Evolutionary conservation across 345 rosid species (phyloP), one percentile per base, ranked within the genome.

Genomic region (Dovyalis caffra): DNA sequence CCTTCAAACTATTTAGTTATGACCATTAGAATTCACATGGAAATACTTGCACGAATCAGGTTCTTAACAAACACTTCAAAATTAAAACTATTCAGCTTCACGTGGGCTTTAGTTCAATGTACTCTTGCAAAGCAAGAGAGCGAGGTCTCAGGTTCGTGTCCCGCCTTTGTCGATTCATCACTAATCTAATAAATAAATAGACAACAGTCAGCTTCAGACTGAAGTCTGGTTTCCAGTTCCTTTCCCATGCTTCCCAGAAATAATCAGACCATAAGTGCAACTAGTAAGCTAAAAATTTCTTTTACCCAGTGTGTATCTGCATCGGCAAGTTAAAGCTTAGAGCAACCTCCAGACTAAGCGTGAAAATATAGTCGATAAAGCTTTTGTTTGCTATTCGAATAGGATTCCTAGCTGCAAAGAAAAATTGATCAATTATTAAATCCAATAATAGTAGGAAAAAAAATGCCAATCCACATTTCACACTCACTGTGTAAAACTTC

Each of bases 241-340:
- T 74, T 70, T 62, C 45, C 34, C 70, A 26, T 26, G 68, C 9
- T 65, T 75, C 32, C 14, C 15, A 65, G 25, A 31, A 58, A 76
- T 58, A 65, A 45, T 34, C 62, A 72, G 25, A 64, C 70, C 58
- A 57, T 51, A 69, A 72, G 1, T 15, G 23, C 14, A n/a, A 76
- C 45, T 74, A 64, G 69, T 66, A 38, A 35, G 47, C 21, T 8
- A 71, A 69, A 71, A 49, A 25, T 78, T 73, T 38, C 29, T 37
- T 66, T 86, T 90, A 95, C 99, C 98, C 99, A 43, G 98, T 90
- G 85, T 95, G 98, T 87, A 95, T 90, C 82, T 95, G 98, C 77
- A 95, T 68, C 37, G 99, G 98, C 87, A 95, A 78, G 89, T 89
- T 88, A 70, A 83, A 83, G 71, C 64, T 61, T 56, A 68, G 64